Percentiles rank a stretch among this genome's conserved stretches.
Conservation (phyloP, 2,329 filamentous ascomycete genomes). For the Aureobasidium sp. region DNA sequence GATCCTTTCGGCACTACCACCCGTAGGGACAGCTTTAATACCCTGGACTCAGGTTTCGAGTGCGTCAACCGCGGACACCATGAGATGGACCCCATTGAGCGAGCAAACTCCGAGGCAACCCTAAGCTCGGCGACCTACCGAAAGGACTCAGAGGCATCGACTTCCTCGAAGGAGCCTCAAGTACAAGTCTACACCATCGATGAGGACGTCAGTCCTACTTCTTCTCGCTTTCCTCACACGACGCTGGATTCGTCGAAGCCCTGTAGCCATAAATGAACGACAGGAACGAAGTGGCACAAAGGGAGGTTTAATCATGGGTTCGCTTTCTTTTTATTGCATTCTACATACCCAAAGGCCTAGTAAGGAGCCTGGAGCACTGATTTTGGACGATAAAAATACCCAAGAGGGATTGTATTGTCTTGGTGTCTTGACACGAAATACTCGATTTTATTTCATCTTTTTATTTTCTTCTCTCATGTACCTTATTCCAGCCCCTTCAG, state of each 20-base stretch:
- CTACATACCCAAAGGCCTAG: conserved; percentile 8
- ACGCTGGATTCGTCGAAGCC: conserved; percentile 9
- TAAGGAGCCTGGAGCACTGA: conserved; percentile 4
- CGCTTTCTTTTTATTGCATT: not conserved
- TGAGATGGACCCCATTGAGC: conserved; percentile 1
- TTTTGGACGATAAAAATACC: not conserved
- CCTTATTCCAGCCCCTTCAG: not conserved
- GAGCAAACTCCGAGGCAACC: conserved; percentile 5
- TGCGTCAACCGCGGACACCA: conserved; percentile 5
- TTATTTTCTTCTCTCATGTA: conserved; percentile 1
- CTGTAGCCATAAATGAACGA: not conserved
- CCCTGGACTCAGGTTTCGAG: conserved; percentile 10
- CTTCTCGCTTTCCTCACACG: not conserved
- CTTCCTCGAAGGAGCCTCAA: conserved; percentile 4
- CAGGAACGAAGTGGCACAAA: not conserved
- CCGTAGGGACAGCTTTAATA: conserved; percentile 11
- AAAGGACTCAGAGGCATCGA: conserved; percentile 6
- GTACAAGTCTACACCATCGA: conserved; percentile 5
- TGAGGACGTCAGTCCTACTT: not conserved
- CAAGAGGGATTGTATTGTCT: not conserved
- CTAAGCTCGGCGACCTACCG: not conserved
- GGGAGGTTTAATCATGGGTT: not conserved
- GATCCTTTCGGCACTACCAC: not conserved
- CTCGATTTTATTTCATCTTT: not conserved
- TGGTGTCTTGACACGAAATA: not conserved